A percentile compares a stretch with the other conserved stretches of the same genome.
Conservation (phyloP, 257 asterid species). For the Henckelia pumila region DNA sequence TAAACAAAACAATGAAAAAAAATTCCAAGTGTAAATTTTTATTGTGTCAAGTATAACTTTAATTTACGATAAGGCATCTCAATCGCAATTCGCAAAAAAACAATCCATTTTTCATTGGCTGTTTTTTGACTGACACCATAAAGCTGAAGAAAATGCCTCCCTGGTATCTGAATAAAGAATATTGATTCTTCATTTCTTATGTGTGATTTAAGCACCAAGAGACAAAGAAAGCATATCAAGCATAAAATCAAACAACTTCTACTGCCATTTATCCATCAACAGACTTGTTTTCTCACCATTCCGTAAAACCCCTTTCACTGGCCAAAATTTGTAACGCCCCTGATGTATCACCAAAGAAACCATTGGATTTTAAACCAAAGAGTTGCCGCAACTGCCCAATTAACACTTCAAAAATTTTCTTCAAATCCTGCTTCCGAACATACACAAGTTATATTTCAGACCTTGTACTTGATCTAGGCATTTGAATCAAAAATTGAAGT, state of each 20-base stretch:
- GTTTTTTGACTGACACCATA: background rate
- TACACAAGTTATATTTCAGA: slow-evolving; percentile 23
- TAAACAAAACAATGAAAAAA: background rate
- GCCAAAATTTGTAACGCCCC: slow-evolving; percentile 52
- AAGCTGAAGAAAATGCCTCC: slow-evolving; percentile 1
- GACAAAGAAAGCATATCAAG: slow-evolving; percentile 2
- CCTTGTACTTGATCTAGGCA: slow-evolving; percentile 4
- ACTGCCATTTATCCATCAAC: slow-evolving; percentile 16
- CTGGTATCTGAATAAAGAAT: slow-evolving; percentile 4
- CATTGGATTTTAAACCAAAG: too few species aligned
- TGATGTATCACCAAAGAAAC: slow-evolving; percentile 55
- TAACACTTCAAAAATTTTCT: slow-evolving; percentile 66
- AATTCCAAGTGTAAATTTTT: too few species aligned
- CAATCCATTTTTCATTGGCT: background rate
- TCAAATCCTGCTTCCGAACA: slow-evolving; percentile 60
- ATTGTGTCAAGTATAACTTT: background rate
- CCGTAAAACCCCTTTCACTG: slow-evolving; percentile 83
- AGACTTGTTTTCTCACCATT: slow-evolving; percentile 61
- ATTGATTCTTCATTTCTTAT: slow-evolving; percentile 15
- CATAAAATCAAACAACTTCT: slow-evolving; percentile 22
- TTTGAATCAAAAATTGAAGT: slow-evolving; percentile 7
- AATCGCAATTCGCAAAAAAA: background rate
- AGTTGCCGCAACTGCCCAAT: slow-evolving; percentile 90
- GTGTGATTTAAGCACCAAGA: slow-evolving; percentile 12
- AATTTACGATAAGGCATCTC: too few species aligned